A percentile compares a stretch with the other conserved stretches of the same genome.
Evolutionary conservation across 306 rosid species (phyloP).

Genomic region (Phaseolus lunatus): DNA sequence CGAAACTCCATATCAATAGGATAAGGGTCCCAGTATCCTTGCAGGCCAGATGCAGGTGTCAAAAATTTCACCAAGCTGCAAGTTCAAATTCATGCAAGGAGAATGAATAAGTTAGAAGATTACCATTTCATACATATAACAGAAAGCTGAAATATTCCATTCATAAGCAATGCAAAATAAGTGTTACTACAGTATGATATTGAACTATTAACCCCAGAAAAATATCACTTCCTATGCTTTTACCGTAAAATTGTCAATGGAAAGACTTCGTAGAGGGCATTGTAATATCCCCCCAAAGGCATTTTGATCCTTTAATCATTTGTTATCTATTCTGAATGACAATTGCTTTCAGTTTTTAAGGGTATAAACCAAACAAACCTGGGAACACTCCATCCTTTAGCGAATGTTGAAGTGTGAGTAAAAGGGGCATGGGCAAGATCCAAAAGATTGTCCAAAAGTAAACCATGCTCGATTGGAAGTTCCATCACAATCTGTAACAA

Average conservation of each 20-base stretch:
- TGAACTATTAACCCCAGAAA: neutral
- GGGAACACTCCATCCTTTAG: conserved; percentile 97
- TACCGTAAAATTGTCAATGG: neutral
- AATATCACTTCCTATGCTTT: conserved; percentile 12
- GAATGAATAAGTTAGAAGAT: conserved; percentile 24
- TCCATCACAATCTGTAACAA: conserved; percentile 79
- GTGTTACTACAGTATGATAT: conserved; percentile 8
- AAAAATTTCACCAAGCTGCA: conserved; percentile 90
- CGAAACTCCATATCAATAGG: conserved; percentile 97
- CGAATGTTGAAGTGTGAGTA: conserved; percentile 98
- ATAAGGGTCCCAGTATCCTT: conserved; percentile 98
- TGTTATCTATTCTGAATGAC: neutral
- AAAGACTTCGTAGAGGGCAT: neutral
- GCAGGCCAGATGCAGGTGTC: conserved; percentile 88
- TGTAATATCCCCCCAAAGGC: neutral
- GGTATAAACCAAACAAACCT: conserved; percentile 64
- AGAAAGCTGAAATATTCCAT: neutral
- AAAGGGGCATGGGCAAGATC: conserved; percentile 99
- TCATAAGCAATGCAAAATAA: neutral
- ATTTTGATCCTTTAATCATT: conserved; percentile 10
- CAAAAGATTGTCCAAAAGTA: conserved; percentile 95
- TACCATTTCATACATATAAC: conserved; percentile 27
- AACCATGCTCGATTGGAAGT: conserved; percentile 92
- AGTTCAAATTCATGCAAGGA: conserved; percentile 48
- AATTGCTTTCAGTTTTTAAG: neutral